Evolutionary conservation across 1,284 basidiomycete genomes (phyloP), one percentile per base, ranked within the genome.

Genomic region (Trametes sp.): DNA sequence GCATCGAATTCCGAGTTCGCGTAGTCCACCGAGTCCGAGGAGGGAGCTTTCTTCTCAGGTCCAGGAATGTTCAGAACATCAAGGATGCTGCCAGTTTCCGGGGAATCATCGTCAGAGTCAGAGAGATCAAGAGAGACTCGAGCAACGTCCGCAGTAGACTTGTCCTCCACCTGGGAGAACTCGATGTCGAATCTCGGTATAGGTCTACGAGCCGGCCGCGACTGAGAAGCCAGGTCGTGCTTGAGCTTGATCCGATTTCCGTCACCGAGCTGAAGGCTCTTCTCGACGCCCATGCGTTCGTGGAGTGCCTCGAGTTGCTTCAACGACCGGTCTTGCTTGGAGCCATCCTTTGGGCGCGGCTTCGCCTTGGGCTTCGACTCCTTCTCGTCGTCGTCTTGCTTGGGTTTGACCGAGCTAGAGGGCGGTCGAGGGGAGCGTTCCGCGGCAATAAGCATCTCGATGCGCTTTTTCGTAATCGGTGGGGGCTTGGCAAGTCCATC

Each of bases 401-500:
- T 3, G 21, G 2, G 42, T 14, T 45, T 7, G 11, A 14, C 28
- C n/a, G n/a, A 6, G 13, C 21, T 26, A 7, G 26, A 29, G 21
- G 44, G 23, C 46, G 55, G 44, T 11, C 31, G 45, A 42, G 66
- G 48, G 31, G 44, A 36, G 8, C 42, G 49, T 9, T 61, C 54
- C 8, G 51, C 54, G 14, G 64, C 66, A 41, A 65, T 62, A 4
- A 71, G 42, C 33, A 61, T 64, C 56, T 74, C 70, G 16, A 73
- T 54, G 9, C 65, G 67, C 61, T 62, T 68, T 70, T 68, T 84
- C 54, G 79, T 75, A 46, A 73, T 64, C 8, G 77, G 75, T 5
- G 84, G 82, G 26, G 86, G 87, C 57, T 84, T 86, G 13, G 73
- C 66, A 16, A 89, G 69, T 2, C 92, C 92, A 48, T 93, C 88